Evolutionary conservation across 2,329 filamentous ascomycete genomes (phyloP).

Genomic region (Geosmithia flava): DNA sequence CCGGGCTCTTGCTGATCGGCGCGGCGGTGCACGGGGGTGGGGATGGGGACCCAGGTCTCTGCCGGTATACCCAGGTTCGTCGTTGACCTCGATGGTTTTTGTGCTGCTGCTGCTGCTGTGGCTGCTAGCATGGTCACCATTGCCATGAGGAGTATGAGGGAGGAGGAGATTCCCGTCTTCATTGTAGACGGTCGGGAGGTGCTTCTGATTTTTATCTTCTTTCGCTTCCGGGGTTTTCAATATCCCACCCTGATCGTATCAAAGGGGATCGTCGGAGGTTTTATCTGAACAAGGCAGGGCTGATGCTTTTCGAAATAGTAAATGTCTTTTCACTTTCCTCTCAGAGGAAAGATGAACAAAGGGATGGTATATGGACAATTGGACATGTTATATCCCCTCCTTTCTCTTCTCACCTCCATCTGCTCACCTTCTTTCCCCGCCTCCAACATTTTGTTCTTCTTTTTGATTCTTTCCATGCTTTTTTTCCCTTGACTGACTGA

Average conservation of each 20-base stretch:
- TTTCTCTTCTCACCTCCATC: too few relatives aligned
- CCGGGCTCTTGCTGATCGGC: slow-evolving; percentile 10
- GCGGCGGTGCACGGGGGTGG: slow-evolving; percentile 4
- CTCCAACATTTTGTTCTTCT: too few relatives aligned
- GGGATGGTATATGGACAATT: too few relatives aligned
- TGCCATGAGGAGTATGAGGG: not conserved
- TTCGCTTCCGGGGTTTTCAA: too few relatives aligned
- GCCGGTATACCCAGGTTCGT: not conserved
- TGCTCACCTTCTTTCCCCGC: too few relatives aligned
- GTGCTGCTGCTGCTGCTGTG: not conserved
- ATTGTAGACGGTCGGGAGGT: not conserved
- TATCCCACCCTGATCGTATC: not conserved
- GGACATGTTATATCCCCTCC: too few relatives aligned
- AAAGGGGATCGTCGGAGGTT: too few relatives aligned
- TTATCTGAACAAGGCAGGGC: too few relatives aligned
- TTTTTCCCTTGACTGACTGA: not conserved
- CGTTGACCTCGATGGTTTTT: not conserved
- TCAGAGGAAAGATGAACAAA: too few relatives aligned
- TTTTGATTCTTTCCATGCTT: not conserved
- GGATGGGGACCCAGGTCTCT: not conserved
- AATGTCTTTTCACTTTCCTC: not conserved
- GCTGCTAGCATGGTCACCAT: not conserved
- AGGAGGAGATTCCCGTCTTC: not conserved
- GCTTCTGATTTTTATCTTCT: not conserved
- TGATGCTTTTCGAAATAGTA: too few relatives aligned